Percentiles rank a stretch among this genome's conserved stretches.
Evolutionary conservation across 352 stramenopile genomes (phyloP).

Genomic region (Lagenidium sp.): DNA sequence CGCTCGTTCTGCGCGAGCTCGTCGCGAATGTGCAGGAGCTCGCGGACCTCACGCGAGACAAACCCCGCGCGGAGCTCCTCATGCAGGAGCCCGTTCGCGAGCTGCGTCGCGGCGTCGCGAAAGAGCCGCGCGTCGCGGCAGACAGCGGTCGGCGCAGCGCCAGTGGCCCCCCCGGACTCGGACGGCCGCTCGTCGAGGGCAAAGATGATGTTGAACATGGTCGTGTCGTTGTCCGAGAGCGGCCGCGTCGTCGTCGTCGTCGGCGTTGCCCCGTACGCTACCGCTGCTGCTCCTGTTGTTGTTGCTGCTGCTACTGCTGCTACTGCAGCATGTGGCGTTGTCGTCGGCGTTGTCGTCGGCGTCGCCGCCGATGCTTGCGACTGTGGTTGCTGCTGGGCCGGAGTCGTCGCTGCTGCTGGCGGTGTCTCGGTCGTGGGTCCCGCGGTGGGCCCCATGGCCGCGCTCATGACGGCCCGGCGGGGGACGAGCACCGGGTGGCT

Average conservation of each 20-base stretch:
- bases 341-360: background rate
- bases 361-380: background rate
- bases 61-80: constrained; percentile 76
- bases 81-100: constrained; percentile 74
- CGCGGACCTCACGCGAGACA: constrained; percentile 65
- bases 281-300: background rate
- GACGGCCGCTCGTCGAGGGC: constrained; percentile 42
- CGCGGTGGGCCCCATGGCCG: background rate
- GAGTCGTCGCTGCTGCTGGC: background rate
- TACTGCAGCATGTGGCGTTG: too few species aligned
- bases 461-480: constrained; percentile 10
- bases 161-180: constrained; percentile 15
- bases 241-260: background rate
- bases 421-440: background rate
- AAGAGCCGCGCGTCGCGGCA: constrained; percentile 33
- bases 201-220: constrained; percentile 88
- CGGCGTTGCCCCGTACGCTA: background rate
- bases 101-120: constrained; percentile 53
- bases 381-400: background rate
- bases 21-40: constrained; percentile 72
- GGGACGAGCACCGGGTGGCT: constrained; percentile 78
- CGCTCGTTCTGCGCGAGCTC: constrained; percentile 68
- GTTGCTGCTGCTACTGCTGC: background rate
- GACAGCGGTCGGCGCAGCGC: background rate
- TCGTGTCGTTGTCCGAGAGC: constrained; percentile 46